A percentile compares a stretch with the other conserved stretches of the same genome.
Evolutionary conservation across 257 asterid genomes (phyloP).

Genomic region (Nicotiana attenuata): DNA sequence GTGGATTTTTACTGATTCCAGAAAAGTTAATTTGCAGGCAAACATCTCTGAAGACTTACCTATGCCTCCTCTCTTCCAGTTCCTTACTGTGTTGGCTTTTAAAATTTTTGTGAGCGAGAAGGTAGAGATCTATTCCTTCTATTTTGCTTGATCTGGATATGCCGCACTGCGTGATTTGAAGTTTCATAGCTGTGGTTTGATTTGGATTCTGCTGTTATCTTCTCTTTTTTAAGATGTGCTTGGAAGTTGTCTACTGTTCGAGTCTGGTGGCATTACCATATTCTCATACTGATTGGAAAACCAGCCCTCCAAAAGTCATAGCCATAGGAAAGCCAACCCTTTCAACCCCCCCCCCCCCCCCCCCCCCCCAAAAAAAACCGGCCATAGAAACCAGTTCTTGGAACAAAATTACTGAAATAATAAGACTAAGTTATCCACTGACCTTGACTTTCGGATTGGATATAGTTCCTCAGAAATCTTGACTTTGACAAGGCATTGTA

Average conservation of each 20-base stretch:
- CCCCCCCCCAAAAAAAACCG: not conserved
- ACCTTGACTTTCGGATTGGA: not conserved
- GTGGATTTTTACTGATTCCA: conserved; percentile 12
- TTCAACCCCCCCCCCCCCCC: too few relatives aligned
- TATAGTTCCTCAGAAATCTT: not conserved
- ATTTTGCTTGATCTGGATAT: not conserved
- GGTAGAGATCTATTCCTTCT: conserved; percentile 30
- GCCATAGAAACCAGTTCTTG: not conserved
- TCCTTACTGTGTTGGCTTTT: conserved; percentile 80
- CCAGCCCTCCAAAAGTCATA: not conserved
- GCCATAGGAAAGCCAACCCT: not conserved
- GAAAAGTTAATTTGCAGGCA: conserved; percentile 42
- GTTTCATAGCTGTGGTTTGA: not conserved
- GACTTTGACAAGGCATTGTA: not conserved
- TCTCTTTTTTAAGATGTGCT: conserved; percentile 1
- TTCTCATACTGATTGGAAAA: not conserved
- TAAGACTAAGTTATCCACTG: not conserved
- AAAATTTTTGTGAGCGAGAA: conserved; percentile 67
- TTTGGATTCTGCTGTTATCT: not conserved
- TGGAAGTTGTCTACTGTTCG: not conserved
- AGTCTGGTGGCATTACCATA: not conserved
- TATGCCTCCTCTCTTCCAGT: conserved; percentile 94
- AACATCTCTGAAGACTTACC: conserved; percentile 66
- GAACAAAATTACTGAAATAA: not conserved
- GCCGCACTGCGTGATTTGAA: not conserved